Conservation (phyloP, 2,329 filamentous ascomycete genomes). For the Helicocarpus griseus region DNA sequence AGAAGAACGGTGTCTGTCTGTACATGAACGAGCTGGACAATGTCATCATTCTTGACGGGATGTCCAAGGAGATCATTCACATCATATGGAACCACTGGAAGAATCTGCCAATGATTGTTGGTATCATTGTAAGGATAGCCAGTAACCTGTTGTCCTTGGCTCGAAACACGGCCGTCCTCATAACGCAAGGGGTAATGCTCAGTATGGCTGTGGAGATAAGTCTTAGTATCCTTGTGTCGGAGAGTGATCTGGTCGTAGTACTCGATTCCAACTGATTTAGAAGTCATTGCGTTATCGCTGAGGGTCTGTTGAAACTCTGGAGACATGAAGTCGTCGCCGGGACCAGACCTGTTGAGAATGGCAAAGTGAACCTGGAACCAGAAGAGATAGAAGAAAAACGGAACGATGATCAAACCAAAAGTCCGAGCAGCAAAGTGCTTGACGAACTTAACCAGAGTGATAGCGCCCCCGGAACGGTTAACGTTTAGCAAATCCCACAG, state of each 20-base stretch:
- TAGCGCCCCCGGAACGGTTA: conserved; percentile 70
- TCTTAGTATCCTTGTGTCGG: conserved; percentile 94
- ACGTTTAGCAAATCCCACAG: conserved; percentile 90
- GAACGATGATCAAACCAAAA: conserved; percentile 78
- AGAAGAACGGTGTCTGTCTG: conserved; percentile 78
- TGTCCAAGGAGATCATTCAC: conserved; percentile 51
- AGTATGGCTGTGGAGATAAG: conserved; percentile 86
- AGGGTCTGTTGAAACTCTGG: conserved; percentile 97
- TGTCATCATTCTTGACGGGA: conserved; percentile 69
- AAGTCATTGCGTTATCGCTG: conserved; percentile 85
- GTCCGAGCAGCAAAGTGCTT: conserved; percentile 85
- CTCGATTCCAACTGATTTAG: conserved; percentile 74
- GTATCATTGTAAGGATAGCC: conserved; percentile 97
- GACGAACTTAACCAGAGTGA: conserved; percentile 67
- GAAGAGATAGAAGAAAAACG: conserved; percentile 97
- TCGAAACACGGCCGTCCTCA: conserved; percentile 93
- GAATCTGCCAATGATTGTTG: conserved; percentile 95
- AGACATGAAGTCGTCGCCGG: conserved; percentile 97
- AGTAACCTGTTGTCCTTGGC: conserved; percentile 95
- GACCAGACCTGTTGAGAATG: conserved; percentile 77
- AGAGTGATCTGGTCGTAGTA: conserved; percentile 85
- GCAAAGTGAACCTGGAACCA: conserved; percentile 99
- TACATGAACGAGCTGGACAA: conserved; percentile 77
- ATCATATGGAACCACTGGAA: conserved; percentile 50
- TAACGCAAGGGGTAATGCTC: conserved; percentile 89